Conservation (phyloP, 2,329 filamentous ascomycete species). For the Verticillium isaacii region DNA sequence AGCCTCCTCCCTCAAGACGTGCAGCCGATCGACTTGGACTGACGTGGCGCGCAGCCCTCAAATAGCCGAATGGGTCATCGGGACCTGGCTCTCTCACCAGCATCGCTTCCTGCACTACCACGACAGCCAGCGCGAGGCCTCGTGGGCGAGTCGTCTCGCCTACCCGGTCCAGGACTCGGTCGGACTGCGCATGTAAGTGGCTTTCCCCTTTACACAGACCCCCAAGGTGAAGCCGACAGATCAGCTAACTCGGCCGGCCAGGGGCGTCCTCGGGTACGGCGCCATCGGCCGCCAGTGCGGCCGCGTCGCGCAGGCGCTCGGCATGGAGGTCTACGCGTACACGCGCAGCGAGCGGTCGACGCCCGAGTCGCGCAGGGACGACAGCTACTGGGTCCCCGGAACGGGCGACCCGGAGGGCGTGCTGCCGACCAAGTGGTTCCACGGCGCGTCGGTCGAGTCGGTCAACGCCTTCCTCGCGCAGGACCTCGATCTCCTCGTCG, state of each 20-base stretch:
- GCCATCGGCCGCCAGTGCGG: slow-evolving; percentile 49
- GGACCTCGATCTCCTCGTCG: slow-evolving; percentile 47
- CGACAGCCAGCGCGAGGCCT: slow-evolving; percentile 34
- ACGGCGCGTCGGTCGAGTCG: slow-evolving; percentile 34
- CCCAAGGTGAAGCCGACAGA: neutral
- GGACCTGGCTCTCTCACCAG: slow-evolving; percentile 44
- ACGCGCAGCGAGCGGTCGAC: slow-evolving; percentile 67
- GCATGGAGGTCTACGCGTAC: slow-evolving; percentile 70
- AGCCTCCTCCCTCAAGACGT: slow-evolving; percentile 10
- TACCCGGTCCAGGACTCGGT: slow-evolving; percentile 36
- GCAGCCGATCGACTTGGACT: neutral
- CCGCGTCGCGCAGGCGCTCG: slow-evolving; percentile 57
- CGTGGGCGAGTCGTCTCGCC: slow-evolving; percentile 32
- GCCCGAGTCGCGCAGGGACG: slow-evolving; percentile 58
- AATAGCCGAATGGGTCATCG: slow-evolving; percentile 53
- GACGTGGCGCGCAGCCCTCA: slow-evolving; percentile 36
- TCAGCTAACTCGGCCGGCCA: slow-evolving; percentile 13
- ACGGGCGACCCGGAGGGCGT: slow-evolving; percentile 51
- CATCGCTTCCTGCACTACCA: slow-evolving; percentile 40
- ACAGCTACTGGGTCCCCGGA: slow-evolving; percentile 62
- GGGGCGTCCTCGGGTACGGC: slow-evolving; percentile 50
- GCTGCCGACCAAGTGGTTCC: slow-evolving; percentile 48
- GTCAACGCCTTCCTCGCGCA: slow-evolving; percentile 46
- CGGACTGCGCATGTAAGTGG: slow-evolving; percentile 42
- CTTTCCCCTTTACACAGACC: too few species aligned